These are phyloP conservation scores for Aegilops longissima DNA, from an alignment of 176 grass and related monocot genomes.

Conservation along the genomic window DNA sequence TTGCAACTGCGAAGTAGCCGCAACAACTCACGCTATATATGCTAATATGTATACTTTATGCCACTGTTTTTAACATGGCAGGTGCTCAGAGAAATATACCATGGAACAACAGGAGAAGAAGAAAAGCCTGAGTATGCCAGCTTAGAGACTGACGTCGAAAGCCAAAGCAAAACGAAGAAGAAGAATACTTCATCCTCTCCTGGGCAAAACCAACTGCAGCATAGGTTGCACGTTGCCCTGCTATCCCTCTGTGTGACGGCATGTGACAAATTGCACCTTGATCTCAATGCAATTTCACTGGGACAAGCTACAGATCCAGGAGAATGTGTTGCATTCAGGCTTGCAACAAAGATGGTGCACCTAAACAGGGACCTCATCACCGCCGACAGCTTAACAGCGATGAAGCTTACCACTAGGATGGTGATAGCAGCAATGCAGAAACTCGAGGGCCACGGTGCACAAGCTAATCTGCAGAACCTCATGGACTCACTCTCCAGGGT, in stretches of 20 bases:
- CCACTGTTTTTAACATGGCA: background rate
- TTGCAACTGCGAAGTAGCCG: no score
- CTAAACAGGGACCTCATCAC: background rate
- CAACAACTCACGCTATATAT: background rate
- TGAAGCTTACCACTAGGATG: background rate
- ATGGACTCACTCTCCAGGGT: background rate
- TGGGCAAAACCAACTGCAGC: background rate
- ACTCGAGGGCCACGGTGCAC: background rate
- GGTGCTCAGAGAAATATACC: background rate
- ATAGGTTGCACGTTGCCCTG: background rate
- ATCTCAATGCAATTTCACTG: background rate
- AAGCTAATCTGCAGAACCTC: background rate
- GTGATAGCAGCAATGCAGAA: background rate
- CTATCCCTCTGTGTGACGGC: background rate
- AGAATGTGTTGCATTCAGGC: background rate
- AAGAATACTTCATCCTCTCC: background rate
- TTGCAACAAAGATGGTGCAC: background rate
- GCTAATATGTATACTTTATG: background rate
- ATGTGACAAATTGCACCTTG: background rate
- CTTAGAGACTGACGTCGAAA: background rate
- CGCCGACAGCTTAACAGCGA: background rate
- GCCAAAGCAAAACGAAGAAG: background rate
- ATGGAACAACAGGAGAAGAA: background rate
- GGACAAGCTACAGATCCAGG: background rate
- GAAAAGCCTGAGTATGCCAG: background rate